A percentile compares a stretch with the other conserved stretches of the same genome.
phyloP scores from a whole-genome alignment of 805 yeast species.

The Schizosaccharomyces osmophilus region DNA sequence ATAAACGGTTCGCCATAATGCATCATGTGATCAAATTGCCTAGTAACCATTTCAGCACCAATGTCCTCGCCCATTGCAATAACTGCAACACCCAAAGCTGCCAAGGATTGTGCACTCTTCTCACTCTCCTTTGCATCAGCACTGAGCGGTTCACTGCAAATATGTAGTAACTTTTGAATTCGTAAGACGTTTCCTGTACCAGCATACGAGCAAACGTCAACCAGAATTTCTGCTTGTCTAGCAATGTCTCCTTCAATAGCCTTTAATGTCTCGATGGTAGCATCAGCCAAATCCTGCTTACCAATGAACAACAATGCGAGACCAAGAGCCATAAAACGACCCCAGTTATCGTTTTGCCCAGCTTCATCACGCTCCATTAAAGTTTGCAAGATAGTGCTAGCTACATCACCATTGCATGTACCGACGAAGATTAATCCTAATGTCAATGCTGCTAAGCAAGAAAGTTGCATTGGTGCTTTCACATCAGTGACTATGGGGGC shows the following conservation, averaged over 20 bases:
- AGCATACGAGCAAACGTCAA: slow-evolving; percentile 81
- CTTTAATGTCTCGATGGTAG: slow-evolving; percentile 67
- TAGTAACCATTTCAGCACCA: slow-evolving; percentile 89
- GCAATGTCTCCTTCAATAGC: slow-evolving; percentile 91
- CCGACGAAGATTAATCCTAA: slow-evolving; percentile 90
- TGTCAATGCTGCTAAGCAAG: slow-evolving; percentile 71
- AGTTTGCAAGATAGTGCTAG: slow-evolving; percentile 76
- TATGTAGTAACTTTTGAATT: slow-evolving; percentile 69
- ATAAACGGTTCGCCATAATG: slow-evolving; percentile 86
- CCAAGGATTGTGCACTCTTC: slow-evolving; percentile 39
- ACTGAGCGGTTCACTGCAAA: slow-evolving; percentile 25
- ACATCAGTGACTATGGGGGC: slow-evolving; percentile 65
- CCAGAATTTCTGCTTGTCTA: slow-evolving; percentile 65
- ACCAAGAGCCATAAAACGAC: slow-evolving; percentile 74
- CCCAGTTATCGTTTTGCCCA: slow-evolving; percentile 67
- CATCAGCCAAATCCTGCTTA: slow-evolving; percentile 73
- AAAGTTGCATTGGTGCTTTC: slow-evolving; percentile 47
- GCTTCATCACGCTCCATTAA: slow-evolving; percentile 58
- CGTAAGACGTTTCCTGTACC: slow-evolving; percentile 95
- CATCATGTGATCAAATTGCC: slow-evolving; percentile 93
- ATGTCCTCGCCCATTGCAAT: slow-evolving; percentile 95
- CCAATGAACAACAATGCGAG: slow-evolving; percentile 81
- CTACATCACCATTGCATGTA: slow-evolving; percentile 80
- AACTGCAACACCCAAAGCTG: slow-evolving; percentile 81
- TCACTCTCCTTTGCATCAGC: slow-evolving; percentile 17